Conservation (phyloP, 192 early-diverging fungal species). For the Coemansia sp. region DNA sequence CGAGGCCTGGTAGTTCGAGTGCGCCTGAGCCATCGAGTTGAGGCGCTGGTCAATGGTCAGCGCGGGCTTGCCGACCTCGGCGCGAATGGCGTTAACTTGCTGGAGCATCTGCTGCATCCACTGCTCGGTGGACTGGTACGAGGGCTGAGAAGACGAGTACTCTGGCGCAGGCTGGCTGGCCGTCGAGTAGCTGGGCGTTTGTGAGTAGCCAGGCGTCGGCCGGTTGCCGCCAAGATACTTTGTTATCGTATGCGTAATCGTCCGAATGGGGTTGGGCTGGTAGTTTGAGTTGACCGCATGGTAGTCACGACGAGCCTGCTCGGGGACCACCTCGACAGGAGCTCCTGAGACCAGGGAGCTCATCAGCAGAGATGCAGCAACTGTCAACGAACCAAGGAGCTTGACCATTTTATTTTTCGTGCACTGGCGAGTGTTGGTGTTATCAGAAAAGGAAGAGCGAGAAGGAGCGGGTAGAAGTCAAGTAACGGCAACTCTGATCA, state of each 20-base stretch:
- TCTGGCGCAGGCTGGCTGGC: conserved; percentile 4
- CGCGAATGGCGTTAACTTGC: conserved; percentile 34
- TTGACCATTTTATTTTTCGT: conserved; percentile 13
- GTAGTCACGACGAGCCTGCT: conserved; percentile 38
- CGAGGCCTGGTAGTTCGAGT: conserved; percentile 37
- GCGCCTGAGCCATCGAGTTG: conserved; percentile 32
- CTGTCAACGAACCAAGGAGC: conserved; percentile 5
- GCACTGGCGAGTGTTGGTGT: neutral
- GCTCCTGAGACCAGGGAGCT: conserved; percentile 1
- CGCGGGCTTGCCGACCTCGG: conserved; percentile 25
- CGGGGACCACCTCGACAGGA: conserved; percentile 12
- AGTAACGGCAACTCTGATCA: conserved; percentile 24
- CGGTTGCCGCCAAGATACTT: neutral
- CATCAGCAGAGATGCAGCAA: conserved; percentile 7
- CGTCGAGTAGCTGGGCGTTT: neutral
- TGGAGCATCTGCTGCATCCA: conserved; percentile 44
- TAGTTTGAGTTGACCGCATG: conserved; percentile 29
- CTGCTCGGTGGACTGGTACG: neutral
- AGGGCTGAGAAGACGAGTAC: neutral
- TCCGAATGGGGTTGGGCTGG: neutral
- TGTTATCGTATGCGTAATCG: conserved; percentile 7
- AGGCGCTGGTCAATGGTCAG: conserved; percentile 21
- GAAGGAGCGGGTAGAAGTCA: neutral
- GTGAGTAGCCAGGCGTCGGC: neutral
- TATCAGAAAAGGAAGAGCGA: neutral